A percentile compares a stretch with the other conserved stretches of the same genome.
phyloP scores from a whole-genome alignment of 768 basidiomycete species.

The Chiua virens region DNA sequence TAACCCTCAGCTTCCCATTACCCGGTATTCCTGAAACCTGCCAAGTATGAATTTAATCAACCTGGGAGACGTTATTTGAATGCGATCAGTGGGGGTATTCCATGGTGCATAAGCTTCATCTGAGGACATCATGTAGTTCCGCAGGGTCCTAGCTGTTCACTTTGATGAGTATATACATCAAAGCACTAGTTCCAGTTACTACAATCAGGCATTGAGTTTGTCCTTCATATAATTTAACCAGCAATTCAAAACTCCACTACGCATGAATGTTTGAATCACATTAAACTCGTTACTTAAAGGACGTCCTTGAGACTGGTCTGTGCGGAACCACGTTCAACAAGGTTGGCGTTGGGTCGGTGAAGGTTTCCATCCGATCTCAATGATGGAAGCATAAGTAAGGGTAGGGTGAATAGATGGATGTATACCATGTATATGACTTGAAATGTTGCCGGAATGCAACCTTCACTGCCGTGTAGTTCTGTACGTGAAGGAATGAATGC shows the following conservation, averaged over 20 bases:
- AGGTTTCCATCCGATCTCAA: constrained; percentile 84
- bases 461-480: constrained; percentile 85
- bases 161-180: too few relatives aligned
- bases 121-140: too few relatives aligned
- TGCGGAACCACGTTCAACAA: constrained; percentile 60
- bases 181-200: neutral
- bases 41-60: neutral
- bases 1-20: too few relatives aligned
- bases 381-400: neutral
- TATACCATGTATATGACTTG: constrained; percentile 91
- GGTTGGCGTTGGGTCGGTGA: constrained; percentile 64
- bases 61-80: too few relatives aligned
- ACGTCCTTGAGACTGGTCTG: constrained; percentile 63
- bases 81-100: too few relatives aligned
- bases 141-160: too few relatives aligned
- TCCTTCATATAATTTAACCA: neutral
- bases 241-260: neutral
- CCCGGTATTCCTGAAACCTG: too few relatives aligned
- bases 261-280: neutral
- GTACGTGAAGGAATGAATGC: constrained; percentile 2
- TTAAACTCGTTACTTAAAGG: constrained; percentile 31
- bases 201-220: neutral
- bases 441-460: constrained; percentile 90
- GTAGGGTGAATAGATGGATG: constrained; percentile 1
- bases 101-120: too few relatives aligned